Percentiles rank a stretch among this genome's conserved stretches.
Evolutionary conservation across 2,329 filamentous ascomycete genomes (phyloP).

Genomic region (Parasarocladium wereldwijsianum): DNA sequence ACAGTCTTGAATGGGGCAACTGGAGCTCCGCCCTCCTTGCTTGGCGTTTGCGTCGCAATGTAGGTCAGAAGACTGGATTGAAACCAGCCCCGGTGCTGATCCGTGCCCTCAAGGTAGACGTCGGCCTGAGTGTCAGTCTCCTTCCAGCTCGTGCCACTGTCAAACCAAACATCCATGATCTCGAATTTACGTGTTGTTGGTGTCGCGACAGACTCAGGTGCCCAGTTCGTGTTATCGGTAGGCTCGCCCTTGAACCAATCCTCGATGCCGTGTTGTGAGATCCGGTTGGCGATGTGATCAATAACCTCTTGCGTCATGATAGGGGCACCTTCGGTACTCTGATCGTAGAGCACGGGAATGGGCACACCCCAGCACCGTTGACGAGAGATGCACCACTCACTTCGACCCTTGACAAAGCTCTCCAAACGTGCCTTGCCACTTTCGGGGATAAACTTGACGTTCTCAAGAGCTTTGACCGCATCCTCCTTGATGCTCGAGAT

Average conservation of each 20-base stretch:
- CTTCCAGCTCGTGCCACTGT: constrained; percentile 90
- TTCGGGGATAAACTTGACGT: constrained; percentile 67
- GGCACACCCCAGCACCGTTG: constrained; percentile 95
- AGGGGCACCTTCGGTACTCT: constrained; percentile 54
- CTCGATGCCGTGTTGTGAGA: constrained; percentile 50
- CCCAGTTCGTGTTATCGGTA: constrained; percentile 67
- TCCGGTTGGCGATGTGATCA: constrained; percentile 76
- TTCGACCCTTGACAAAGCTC: constrained; percentile 75
- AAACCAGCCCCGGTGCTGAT: constrained; percentile 97
- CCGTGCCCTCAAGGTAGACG: constrained; percentile 83
- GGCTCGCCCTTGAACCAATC: constrained; percentile 82
- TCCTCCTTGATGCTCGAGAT: constrained; percentile 66
- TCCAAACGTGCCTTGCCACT: constrained; percentile 60
- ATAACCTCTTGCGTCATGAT: constrained; percentile 70
- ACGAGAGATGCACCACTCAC: constrained; percentile 95
- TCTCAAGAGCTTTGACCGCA: constrained; percentile 53
- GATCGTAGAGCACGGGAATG: constrained; percentile 77
- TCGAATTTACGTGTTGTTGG: constrained; percentile 59
- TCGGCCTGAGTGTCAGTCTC: constrained; percentile 49
- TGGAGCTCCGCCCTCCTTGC: constrained; percentile 10
- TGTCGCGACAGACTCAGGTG: constrained; percentile 39
- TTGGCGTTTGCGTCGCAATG: constrained; percentile 44
- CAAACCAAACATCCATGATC: constrained; percentile 99
- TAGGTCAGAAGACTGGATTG: constrained; percentile 88
- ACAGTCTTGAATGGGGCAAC: constrained; percentile 66